Conservation (phyloP, 1,139 yeast species). For the Pneumocystis carinii region DNA sequence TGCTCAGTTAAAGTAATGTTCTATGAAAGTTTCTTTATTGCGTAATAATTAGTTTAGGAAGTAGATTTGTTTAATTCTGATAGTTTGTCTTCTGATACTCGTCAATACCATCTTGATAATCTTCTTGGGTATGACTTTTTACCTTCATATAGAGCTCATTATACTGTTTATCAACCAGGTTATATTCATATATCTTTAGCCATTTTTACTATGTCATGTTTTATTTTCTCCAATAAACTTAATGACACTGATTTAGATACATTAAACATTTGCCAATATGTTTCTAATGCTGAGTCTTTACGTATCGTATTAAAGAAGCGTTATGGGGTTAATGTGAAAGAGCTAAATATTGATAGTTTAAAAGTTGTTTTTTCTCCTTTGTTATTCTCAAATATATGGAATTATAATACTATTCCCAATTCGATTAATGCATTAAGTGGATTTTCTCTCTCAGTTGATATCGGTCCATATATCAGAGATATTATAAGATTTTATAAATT, state of each 20-base stretch:
- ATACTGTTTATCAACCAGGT: not conserved
- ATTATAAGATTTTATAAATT: not conserved
- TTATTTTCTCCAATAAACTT: not conserved
- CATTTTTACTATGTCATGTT: not conserved
- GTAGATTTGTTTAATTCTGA: not conserved
- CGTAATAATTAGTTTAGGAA: not conserved
- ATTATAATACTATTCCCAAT: not conserved
- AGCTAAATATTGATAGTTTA: not conserved
- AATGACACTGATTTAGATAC: not conserved
- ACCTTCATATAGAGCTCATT: not conserved
- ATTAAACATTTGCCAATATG: not conserved
- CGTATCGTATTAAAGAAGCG: not conserved
- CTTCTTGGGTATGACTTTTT: not conserved
- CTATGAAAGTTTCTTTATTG: not conserved
- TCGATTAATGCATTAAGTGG: not conserved
- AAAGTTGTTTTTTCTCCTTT: not conserved
- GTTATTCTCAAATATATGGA: not conserved
- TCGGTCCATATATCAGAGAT: not conserved
- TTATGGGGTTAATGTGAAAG: not conserved
- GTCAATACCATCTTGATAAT: not conserved
- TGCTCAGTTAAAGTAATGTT: not conserved
- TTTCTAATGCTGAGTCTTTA: not conserved
- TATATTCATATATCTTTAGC: not conserved
- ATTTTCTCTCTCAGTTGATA: not conserved
- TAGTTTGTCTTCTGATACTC: not conserved